Conservation (phyloP, 2,329 filamentous ascomycete genomes). For the Penicillium sclerotiorum region DNA sequence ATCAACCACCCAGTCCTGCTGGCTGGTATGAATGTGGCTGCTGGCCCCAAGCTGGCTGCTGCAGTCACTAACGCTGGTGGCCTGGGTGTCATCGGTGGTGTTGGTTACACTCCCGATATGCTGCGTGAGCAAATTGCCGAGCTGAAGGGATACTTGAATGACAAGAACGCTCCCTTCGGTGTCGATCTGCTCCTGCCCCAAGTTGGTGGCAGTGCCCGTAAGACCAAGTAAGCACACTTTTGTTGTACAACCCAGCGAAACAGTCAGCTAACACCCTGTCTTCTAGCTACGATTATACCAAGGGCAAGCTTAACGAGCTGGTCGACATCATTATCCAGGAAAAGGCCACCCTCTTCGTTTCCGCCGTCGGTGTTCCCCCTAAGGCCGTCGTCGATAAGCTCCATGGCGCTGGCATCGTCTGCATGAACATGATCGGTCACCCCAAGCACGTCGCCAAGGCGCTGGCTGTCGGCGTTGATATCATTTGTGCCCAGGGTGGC, state of each 20-base stretch:
- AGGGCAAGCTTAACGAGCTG: conserved; percentile 93
- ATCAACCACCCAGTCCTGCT: conserved; percentile 96
- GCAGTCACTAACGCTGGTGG: conserved; percentile 97
- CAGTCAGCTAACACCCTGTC: conserved; percentile 3
- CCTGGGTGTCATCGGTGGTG: conserved; percentile 92
- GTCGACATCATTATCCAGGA: conserved; percentile 91
- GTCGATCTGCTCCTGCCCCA: conserved; percentile 93
- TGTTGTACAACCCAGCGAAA: background rate
- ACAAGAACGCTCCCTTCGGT: conserved; percentile 94
- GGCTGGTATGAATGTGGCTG: conserved; percentile 98
- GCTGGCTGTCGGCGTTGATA: conserved; percentile 85
- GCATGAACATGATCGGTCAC: conserved; percentile 99
- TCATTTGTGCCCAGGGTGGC: conserved; percentile 97
- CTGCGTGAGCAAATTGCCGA: conserved; percentile 91
- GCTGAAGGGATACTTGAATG: conserved; percentile 81
- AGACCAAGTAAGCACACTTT: conserved; percentile 72
- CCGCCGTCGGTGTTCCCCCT: conserved; percentile 90
- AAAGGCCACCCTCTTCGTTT: conserved; percentile 91
- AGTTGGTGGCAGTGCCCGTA: conserved; percentile 89
- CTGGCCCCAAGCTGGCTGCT: conserved; percentile 91
- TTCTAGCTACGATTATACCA: conserved; percentile 95
- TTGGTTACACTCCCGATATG: conserved; percentile 94
- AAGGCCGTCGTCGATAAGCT: conserved; percentile 86
- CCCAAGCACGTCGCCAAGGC: conserved; percentile 99
- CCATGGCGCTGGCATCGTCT: conserved; percentile 82